A percentile compares a stretch with the other conserved stretches of the same genome.
phyloP scores from a whole-genome alignment of 2,329 filamentous ascomycete genomes.

The Hyphodiscus sp. region DNA sequence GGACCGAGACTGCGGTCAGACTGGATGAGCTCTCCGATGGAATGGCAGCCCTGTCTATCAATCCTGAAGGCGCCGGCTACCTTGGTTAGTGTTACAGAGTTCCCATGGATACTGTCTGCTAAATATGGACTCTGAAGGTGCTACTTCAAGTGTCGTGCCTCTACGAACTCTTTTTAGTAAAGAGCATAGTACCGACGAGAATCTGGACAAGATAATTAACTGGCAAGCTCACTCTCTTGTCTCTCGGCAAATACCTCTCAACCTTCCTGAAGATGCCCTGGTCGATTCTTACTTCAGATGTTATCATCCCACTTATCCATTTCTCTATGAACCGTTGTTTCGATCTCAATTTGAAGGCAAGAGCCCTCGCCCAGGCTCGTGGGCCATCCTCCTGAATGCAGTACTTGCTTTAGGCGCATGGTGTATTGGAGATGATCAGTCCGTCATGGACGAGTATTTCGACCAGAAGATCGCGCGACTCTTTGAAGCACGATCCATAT shows the following conservation, averaged over 20 bases:
- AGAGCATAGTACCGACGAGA: too few relatives aligned
- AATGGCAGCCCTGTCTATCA: constrained; percentile 33
- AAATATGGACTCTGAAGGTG: constrained; percentile 2
- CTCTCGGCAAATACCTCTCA: too few relatives aligned
- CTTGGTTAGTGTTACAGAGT: constrained; percentile 15
- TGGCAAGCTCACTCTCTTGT: too few relatives aligned
- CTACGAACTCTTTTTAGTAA: not conserved
- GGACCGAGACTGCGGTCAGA: constrained; percentile 9
- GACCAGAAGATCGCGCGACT: constrained; percentile 6
- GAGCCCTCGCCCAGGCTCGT: constrained; percentile 12
- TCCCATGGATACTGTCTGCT: not conserved
- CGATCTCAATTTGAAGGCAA: constrained; percentile 11
- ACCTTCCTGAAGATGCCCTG: not conserved
- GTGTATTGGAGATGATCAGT: constrained; percentile 10
- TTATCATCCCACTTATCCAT: constrained; percentile 17
- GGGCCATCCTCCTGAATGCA: constrained; percentile 16
- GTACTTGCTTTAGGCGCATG: constrained; percentile 17
- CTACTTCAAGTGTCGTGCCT: constrained; percentile 12
- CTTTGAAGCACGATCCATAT: constrained; percentile 13
- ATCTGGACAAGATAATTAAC: too few relatives aligned
- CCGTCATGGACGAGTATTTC: constrained; percentile 10
- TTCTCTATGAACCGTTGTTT: constrained; percentile 17
- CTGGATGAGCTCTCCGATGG: constrained; percentile 24
- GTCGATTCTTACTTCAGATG: constrained; percentile 16
- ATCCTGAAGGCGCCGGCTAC: constrained; percentile 32